Evolutionary conservation across 306 rosid genomes (phyloP).

Genomic region (Quercus parvula): DNA sequence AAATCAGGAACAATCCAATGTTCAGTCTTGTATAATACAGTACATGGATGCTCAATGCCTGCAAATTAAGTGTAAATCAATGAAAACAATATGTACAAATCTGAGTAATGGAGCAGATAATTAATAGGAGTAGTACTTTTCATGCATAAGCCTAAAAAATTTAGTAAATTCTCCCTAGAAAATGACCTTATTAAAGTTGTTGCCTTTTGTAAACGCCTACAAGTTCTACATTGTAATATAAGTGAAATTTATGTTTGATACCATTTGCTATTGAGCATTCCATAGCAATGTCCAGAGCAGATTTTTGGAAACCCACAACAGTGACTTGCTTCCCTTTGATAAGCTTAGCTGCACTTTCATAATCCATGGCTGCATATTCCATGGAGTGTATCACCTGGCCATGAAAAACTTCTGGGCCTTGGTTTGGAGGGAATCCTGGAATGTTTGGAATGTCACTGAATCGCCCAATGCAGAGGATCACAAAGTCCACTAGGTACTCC

Average conservation of each 20-base stretch:
- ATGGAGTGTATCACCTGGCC: slow-evolving; percentile 55
- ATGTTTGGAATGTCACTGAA: slow-evolving; percentile 71
- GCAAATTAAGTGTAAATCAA: background rate
- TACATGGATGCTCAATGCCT: slow-evolving; percentile 58
- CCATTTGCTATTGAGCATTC: slow-evolving; percentile 59
- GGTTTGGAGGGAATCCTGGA: slow-evolving; percentile 56
- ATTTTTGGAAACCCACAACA: slow-evolving; percentile 64
- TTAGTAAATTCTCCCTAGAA: background rate
- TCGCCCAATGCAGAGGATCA: slow-evolving; percentile 67
- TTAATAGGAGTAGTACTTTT: background rate
- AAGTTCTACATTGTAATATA: background rate
- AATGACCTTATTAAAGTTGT: no score
- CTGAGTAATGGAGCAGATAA: background rate
- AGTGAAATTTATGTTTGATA: background rate
- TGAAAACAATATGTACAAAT: background rate
- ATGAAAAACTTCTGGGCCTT: slow-evolving; percentile 49
- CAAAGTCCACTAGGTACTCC: slow-evolving; percentile 54
- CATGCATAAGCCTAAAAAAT: background rate
- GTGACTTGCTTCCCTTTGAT: slow-evolving; percentile 47
- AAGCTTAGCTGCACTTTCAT: slow-evolving; percentile 27
- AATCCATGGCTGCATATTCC: slow-evolving; percentile 52
- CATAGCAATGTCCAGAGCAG: slow-evolving; percentile 57
- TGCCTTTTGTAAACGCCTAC: no score
- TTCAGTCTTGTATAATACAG: slow-evolving; percentile 46
- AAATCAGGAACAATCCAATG: slow-evolving; percentile 61